Evolutionary conservation across 257 asterid genomes (phyloP), one percentile per base, ranked within the genome.

Genomic region (Handroanthus guayacan): DNA sequence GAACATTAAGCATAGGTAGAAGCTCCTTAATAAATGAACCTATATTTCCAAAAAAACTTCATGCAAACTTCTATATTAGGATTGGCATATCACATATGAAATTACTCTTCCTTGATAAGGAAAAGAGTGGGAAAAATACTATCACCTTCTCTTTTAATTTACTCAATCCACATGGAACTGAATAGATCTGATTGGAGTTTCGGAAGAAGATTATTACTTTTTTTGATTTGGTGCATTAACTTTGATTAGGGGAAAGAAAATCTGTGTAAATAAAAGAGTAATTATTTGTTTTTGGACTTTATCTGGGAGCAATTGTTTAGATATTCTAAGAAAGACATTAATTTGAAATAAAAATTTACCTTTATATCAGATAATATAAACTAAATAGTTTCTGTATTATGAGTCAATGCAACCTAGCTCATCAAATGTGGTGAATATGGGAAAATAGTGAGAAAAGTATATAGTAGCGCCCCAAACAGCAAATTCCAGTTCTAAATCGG

Each of bases 401-500:
- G 34, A 54, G 18, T 54, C 25, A 47, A 8, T 1, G 0, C 52
- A 9, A 54, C 7, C 31, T 18, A 5, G 5, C n/a, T 14, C 13
- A 13, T 13, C 4, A 7, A 41, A 54, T 52, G 61, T 6, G 10
- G 31, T n/a, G 17, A 37, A 58, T 36, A 70, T 38, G 5, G 62
- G 16, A 14, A 44, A 54, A 54, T 50, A 31, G 6, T 65, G 37
- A 39, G 45, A 51, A 47, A 25, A 48, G 44, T 52, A 68, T 51
- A 54, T 61, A 10, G 62, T 47, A 44, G 39, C 25, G 45, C 51
- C 56, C 16, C 17, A 45, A 63, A 37, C 20, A 55, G 41, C 69
- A 44, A 43, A 80, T 36, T 13, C 12, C 12, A 67, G 61, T 71
- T 67, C 44, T 75, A 41, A 7, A 13, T 39, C 2, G 62, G 71